Percentiles rank a stretch among this genome's conserved stretches.
phyloP scores from a whole-genome alignment of 176 grass and related monocot genomes.

The Puya raimondii region DNA sequence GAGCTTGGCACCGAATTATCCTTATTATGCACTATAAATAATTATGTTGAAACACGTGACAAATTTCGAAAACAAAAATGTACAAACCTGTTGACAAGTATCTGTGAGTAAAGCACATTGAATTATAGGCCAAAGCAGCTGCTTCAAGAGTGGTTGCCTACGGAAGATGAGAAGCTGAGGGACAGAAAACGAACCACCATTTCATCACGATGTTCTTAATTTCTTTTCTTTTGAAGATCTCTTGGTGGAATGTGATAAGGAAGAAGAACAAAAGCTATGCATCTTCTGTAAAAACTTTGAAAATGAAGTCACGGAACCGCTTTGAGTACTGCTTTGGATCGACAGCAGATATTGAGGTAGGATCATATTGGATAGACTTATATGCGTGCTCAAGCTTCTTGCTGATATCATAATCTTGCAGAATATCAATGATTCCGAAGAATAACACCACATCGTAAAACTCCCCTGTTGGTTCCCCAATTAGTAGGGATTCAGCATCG shows the following conservation, averaged over 20 bases:
- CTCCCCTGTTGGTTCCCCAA: slow-evolving; percentile 67
- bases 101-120: not conserved
- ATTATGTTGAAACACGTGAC: not conserved
- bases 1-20: not conserved
- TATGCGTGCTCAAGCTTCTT: slow-evolving; percentile 91
- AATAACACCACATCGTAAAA: slow-evolving; percentile 61
- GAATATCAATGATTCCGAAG: slow-evolving; percentile 89
- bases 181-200: not conserved
- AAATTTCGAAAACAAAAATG: not conserved
- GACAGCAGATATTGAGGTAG: slow-evolving; percentile 72
- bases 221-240: not conserved
- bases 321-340: slow-evolving; percentile 71
- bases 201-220: not conserved
- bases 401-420: slow-evolving; percentile 85
- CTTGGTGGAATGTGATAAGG: not conserved
- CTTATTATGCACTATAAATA: not conserved
- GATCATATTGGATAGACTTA: slow-evolving; percentile 73
- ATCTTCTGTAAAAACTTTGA: slow-evolving; percentile 52
- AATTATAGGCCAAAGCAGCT: not conserved
- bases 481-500: slow-evolving; percentile 31
- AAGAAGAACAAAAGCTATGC: not conserved
- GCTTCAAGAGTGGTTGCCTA: slow-evolving; percentile 1
- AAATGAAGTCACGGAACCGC: slow-evolving; percentile 77
- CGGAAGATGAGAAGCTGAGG: not conserved
- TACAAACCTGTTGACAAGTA: not conserved